Percentiles rank a stretch among this genome's conserved stretches.
Evolutionary conservation across 1,284 basidiomycete species (phyloP).

Genomic region (Ceratobasidium sp.): DNA sequence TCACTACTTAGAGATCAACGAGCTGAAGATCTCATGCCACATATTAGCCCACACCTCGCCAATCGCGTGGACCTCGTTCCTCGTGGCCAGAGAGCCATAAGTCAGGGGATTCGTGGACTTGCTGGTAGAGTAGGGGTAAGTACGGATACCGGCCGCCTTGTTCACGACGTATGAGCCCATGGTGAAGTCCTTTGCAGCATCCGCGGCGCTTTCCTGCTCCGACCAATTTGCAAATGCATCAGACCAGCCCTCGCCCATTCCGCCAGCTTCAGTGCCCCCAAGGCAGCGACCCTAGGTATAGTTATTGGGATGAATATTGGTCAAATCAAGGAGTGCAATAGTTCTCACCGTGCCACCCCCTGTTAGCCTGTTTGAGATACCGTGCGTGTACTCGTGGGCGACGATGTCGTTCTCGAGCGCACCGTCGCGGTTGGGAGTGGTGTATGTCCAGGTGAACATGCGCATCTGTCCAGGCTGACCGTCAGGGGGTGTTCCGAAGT

Average conservation of each 20-base stretch:
- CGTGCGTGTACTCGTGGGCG: slow-evolving; percentile 45
- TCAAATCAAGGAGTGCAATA: no score
- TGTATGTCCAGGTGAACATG: slow-evolving; percentile 47
- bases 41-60: slow-evolving; percentile 49
- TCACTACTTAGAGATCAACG: slow-evolving; percentile 34
- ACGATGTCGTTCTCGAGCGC: slow-evolving; percentile 45
- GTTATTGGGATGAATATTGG: no score
- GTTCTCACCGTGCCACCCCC: slow-evolving; percentile 12
- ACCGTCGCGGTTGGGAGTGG: slow-evolving; percentile 46
- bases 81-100: slow-evolving; percentile 35
- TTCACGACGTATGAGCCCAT: slow-evolving; percentile 34
- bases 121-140: slow-evolving; percentile 44
- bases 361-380: slow-evolving; percentile 42
- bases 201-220: slow-evolving; percentile 38
- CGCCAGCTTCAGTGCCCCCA: slow-evolving; percentile 44
- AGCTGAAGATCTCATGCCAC: slow-evolving; percentile 44
- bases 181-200: slow-evolving; percentile 45
- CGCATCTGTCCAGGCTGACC: slow-evolving; percentile 44
- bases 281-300: slow-evolving; percentile 28
- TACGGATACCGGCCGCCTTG: slow-evolving; percentile 18
- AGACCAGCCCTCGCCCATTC: slow-evolving; percentile 48
- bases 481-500: slow-evolving; percentile 45
- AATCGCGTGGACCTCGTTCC: slow-evolving; percentile 38
- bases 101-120: slow-evolving; percentile 41
- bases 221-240: slow-evolving; percentile 43